Evolutionary conservation across 1,139 yeast genomes (phyloP).

Genomic region (Waltiozyma sp.): DNA sequence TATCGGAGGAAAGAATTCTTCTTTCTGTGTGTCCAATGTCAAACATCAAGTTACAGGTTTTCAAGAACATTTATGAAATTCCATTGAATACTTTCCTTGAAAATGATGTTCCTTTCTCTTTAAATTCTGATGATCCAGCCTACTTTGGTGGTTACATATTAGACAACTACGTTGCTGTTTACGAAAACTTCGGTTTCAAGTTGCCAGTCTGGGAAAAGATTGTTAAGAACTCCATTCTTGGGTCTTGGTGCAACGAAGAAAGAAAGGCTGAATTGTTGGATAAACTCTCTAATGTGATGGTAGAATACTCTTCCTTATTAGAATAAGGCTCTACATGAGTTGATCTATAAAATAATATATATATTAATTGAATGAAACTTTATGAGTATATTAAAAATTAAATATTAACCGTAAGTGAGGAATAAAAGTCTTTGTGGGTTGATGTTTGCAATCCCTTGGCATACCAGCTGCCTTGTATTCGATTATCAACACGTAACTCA

Average conservation of each 20-base stretch:
- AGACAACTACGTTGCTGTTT: conserved; percentile 61
- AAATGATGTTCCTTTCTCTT: conserved; percentile 55
- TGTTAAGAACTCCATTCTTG: conserved; percentile 50
- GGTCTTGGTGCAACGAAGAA: conserved; percentile 57
- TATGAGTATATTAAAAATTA: too few relatives aligned
- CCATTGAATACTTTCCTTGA: conserved; percentile 54
- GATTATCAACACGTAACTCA: background rate
- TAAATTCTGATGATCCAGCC: conserved; percentile 81
- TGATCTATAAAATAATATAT: too few relatives aligned
- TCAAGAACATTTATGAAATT: conserved; percentile 48
- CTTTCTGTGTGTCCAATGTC: conserved; percentile 69
- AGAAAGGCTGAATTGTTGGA: conserved; percentile 33
- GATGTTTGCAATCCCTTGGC: too few relatives aligned
- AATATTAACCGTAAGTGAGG: too few relatives aligned
- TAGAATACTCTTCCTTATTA: conserved; percentile 27
- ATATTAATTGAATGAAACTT: too few relatives aligned
- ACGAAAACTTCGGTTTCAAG: conserved; percentile 50
- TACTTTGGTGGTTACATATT: conserved; percentile 75
- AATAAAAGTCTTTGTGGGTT: too few relatives aligned
- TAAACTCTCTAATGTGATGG: conserved; percentile 35
- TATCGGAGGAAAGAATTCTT: conserved; percentile 43
- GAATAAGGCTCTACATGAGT: conserved; percentile 1
- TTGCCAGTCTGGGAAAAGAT: conserved; percentile 46
- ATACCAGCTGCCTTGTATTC: too few relatives aligned
- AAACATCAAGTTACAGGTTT: conserved; percentile 66